A percentile compares a stretch with the other conserved stretches of the same genome.
These are phyloP conservation scores for Trametes meyenii DNA, from an alignment of 768 basidiomycete species.

Conservation along the genomic window DNA sequence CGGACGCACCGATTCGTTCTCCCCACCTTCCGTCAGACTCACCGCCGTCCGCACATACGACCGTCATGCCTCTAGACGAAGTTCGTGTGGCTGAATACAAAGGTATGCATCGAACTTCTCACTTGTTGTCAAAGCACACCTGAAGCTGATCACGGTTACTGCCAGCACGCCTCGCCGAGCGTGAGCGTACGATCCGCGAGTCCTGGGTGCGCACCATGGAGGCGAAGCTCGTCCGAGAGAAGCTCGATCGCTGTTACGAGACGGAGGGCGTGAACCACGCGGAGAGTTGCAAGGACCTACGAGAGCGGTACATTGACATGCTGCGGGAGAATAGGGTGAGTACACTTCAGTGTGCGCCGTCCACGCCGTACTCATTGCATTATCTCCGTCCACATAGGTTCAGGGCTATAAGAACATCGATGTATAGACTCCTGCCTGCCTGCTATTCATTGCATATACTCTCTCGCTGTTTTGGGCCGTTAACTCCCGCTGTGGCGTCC, in stretches of 20 bases:
- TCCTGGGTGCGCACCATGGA: conserved; percentile 97
- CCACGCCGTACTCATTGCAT: not conserved
- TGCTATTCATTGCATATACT: not conserved
- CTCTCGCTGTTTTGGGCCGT: not conserved
- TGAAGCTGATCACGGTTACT: not conserved
- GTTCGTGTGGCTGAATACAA: conserved; percentile 51
- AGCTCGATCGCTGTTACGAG: conserved; percentile 87
- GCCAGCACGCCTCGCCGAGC: conserved; percentile 63
- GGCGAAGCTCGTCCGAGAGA: conserved; percentile 82
- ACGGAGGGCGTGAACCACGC: conserved; percentile 91
- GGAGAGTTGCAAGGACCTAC: conserved; percentile 84
- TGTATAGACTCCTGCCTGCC: conserved; percentile 32
- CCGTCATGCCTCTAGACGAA: conserved; percentile 46
- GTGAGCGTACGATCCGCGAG: conserved; percentile 81
- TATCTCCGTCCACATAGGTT: conserved; percentile 53
- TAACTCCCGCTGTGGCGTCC: not conserved
- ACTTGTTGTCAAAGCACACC: not conserved
- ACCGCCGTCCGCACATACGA: conserved; percentile 1
- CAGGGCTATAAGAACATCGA: conserved; percentile 86
- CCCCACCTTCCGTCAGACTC: conserved; percentile 16
- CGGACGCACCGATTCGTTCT: conserved; percentile 3
- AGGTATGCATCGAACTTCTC: conserved; percentile 38
- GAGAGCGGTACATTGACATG: conserved; percentile 81
- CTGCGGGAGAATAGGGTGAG: conserved; percentile 80
- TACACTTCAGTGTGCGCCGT: conserved; percentile 13